Conservation (phyloP, 2,329 filamentous ascomycete genomes). For the Chaetomiaceae sp. region DNA sequence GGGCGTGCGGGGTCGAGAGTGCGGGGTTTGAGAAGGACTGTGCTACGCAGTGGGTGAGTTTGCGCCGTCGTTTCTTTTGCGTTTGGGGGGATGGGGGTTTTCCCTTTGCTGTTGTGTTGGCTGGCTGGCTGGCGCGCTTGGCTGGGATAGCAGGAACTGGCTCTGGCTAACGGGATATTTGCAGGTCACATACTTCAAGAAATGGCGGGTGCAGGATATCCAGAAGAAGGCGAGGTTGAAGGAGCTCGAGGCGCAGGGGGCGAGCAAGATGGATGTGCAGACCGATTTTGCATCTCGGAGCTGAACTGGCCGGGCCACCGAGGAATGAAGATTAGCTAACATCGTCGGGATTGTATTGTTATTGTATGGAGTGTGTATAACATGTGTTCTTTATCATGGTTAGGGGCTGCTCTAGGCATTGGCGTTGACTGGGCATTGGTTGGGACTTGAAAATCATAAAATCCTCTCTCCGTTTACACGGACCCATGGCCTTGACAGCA, state of each 20-base stretch:
- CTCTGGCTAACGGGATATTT: background rate
- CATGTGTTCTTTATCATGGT: background rate
- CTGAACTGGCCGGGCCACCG: background rate
- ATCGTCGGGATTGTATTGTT: background rate
- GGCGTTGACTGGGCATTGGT: background rate
- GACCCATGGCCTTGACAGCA: too few species aligned
- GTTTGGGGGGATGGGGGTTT: too few species aligned
- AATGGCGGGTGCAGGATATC: constrained; percentile 86
- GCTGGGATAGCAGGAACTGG: too few species aligned
- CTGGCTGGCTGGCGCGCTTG: too few species aligned
- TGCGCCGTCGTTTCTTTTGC: background rate
- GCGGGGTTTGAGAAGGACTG: constrained; percentile 76
- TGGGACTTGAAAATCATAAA: background rate
- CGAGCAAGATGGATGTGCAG: constrained; percentile 50
- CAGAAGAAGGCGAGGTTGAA: constrained; percentile 77
- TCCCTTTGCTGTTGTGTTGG: too few species aligned
- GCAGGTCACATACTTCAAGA: constrained; percentile 96
- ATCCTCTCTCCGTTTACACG: background rate
- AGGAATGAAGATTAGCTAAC: background rate
- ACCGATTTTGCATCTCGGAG: constrained; percentile 23
- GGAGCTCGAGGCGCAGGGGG: constrained; percentile 68
- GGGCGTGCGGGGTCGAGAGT: constrained; percentile 38
- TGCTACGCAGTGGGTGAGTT: constrained; percentile 80
- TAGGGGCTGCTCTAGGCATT: too few species aligned
- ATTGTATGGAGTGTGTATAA: background rate